Evolutionary conservation across 108 stramenopile species (phyloP).

Genomic region (Licmophora abbreviata): DNA sequence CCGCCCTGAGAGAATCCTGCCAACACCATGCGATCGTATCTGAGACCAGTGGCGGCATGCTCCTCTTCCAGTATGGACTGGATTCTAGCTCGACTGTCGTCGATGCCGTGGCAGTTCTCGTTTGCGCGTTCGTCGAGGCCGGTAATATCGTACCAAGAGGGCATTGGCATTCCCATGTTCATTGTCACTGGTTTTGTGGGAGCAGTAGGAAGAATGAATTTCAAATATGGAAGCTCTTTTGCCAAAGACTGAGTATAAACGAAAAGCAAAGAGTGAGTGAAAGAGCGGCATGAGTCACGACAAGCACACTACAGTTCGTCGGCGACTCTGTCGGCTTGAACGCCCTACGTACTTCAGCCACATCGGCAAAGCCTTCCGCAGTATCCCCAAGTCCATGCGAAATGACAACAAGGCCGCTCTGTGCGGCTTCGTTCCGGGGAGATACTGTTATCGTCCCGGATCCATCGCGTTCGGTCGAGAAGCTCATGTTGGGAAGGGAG

Average conservation of each 20-base stretch:
- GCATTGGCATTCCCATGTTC: conserved; percentile 88
- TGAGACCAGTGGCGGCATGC: conserved; percentile 55
- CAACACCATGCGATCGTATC: conserved; percentile 83
- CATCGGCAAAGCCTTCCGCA: conserved; percentile 76
- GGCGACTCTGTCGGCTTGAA: background rate
- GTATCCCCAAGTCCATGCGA: conserved; percentile 93
- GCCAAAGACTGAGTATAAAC: conserved; percentile 33
- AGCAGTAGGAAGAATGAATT: conserved; percentile 91
- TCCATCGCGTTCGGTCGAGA: conserved; percentile 40
- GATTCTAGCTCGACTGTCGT: conserved; percentile 41
- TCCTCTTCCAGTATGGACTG: conserved; percentile 52
- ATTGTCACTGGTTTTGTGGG: conserved; percentile 86
- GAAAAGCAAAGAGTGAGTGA: background rate
- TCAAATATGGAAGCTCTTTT: conserved; percentile 56
- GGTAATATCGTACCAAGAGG: conserved; percentile 89
- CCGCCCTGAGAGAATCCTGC: conserved; percentile 94
- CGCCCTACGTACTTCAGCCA: conserved; percentile 26
- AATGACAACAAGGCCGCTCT: conserved; percentile 71
- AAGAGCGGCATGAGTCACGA: background rate
- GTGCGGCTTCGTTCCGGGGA: conserved; percentile 60
- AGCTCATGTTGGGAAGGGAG: no score
- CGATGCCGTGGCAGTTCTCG: conserved; percentile 82
- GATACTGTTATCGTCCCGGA: conserved; percentile 58
- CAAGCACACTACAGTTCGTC: background rate
- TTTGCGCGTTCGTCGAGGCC: conserved; percentile 82